Base-by-base conservation (phyloP, 2,329 filamentous ascomycete species). In the Colletotrichum theobromicola region DNA sequence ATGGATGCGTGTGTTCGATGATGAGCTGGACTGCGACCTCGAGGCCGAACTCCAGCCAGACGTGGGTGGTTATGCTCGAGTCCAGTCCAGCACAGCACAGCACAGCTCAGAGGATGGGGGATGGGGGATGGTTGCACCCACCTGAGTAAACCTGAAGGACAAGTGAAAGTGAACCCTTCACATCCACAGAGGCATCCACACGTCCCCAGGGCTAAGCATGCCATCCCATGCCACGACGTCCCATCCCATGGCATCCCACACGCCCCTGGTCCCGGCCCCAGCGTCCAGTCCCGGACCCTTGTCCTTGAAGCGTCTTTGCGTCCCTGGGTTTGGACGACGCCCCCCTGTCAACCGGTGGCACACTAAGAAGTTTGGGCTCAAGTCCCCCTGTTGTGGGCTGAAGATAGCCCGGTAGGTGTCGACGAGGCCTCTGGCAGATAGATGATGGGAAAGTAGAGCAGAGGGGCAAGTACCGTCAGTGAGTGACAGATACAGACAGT, bases 401-500 rank as follows among this genome's bases (percentile, higher is more conserved):
- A 76, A 75, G 75, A 75, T 67, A 75, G 75, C 57, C 73, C 62
- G 68, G 69, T 61, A 74, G 32, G 71, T 60, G 67, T 72, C n/a
- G 58, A 57, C 72, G 65, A 60, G 37, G 63, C 58, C 55, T 61
- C 72, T 72, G 53, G 55, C 30, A 64, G 70, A 74, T 69, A 35
- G 55, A 46, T 60, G 58, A 74, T 63, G 24, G 60, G 34, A 68
- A 30, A 57, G 64, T 30, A 26, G 30, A 28, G 64, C 32, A 37
- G 46, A 57, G 42, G 68, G 67, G 35, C 46, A 24, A 70, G 37
- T 62, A 58, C 57, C 35, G 42, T 10, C 30, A 55, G 67, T 70
- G 28, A 30, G 67, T 70, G 60, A 35, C 60, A 58, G 60, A 61
- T 26, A 70, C 46, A 60, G 60, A 68, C 70, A 72, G 30, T 46